Evolutionary conservation across 208 protist species (phyloP).

Genomic region (Acanthamoeba culbertsoni): DNA sequence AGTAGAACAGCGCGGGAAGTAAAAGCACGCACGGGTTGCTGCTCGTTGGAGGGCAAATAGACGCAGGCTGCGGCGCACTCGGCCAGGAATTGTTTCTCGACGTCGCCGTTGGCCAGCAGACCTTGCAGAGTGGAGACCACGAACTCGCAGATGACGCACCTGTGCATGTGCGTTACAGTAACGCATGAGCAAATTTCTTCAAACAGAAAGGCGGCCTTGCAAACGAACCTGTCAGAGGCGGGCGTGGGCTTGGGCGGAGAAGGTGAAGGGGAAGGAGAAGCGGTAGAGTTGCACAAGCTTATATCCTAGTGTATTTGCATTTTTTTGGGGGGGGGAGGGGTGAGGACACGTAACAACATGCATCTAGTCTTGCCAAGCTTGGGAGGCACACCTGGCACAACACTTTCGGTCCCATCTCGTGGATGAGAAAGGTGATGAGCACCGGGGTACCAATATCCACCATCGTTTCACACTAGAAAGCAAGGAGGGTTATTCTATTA

Average conservation of each 20-base stretch:
- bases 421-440: slow-evolving; percentile 2
- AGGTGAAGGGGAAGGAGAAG: background rate
- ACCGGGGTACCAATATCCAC: background rate
- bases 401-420: slow-evolving; percentile 1
- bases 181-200: background rate
- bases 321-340: background rate
- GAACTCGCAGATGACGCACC: slow-evolving; percentile 46
- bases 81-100: background rate
- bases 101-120: background rate
- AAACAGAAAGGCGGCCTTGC: background rate
- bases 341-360: background rate
- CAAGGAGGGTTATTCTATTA: background rate
- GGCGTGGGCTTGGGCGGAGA: background rate
- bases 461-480: background rate
- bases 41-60: background rate
- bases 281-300: background rate
- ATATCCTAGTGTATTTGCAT: background rate
- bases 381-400: background rate
- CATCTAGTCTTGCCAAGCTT: background rate
- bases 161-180: background rate
- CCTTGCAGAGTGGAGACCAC: slow-evolving; percentile 24
- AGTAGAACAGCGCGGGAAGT: background rate
- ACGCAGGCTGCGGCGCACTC: background rate
- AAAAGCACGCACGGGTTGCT: background rate
- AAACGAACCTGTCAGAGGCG: background rate